phyloP scores from a whole-genome alignment of 2,329 filamentous ascomycete genomes.

The Cladophialophora exuberans region DNA sequence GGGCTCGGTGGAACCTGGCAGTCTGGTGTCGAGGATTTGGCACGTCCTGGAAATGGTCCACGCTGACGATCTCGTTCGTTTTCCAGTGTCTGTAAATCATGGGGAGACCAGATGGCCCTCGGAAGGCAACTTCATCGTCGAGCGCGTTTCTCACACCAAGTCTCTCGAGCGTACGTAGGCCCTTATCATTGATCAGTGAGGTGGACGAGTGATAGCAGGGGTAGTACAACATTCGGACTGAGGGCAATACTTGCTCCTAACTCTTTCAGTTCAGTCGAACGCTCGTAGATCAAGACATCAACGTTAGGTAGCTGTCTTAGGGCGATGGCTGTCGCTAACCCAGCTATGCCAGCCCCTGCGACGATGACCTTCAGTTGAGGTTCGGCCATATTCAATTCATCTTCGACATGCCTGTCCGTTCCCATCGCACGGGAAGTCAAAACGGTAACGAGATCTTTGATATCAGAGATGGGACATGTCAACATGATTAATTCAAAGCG shows the following conservation, averaged over 20 bases:
- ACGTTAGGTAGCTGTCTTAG: constrained; percentile 41
- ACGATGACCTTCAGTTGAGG: constrained; percentile 48
- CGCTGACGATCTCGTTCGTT: constrained; percentile 39
- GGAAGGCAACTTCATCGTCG: constrained; percentile 48
- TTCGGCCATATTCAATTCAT: constrained; percentile 26
- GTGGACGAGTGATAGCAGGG: neutral
- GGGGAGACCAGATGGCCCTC: constrained; percentile 46
- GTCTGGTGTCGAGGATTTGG: constrained; percentile 46
- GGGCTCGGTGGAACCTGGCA: constrained; percentile 52
- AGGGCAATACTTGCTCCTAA: constrained; percentile 55
- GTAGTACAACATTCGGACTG: constrained; percentile 50
- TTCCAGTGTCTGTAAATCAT: constrained; percentile 53
- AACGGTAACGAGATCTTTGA: neutral
- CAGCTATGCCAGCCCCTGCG: constrained; percentile 56
- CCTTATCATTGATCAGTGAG: neutral
- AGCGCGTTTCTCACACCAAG: constrained; percentile 51
- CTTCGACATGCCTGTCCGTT: too few relatives aligned
- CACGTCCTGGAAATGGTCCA: constrained; percentile 46
- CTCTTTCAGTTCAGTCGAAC: constrained; percentile 50
- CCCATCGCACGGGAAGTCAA: neutral
- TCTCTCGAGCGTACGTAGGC: constrained; percentile 53
- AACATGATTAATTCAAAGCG: neutral
- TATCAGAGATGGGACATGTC: neutral
- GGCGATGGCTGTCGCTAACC: constrained; percentile 53
- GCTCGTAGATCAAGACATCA: constrained; percentile 54